Percentiles rank a stretch among this genome's conserved stretches.
These are phyloP conservation scores for Ogataea parapolymorpha DNA, from an alignment of 805 yeast genomes.

Conservation along the genomic window DNA sequence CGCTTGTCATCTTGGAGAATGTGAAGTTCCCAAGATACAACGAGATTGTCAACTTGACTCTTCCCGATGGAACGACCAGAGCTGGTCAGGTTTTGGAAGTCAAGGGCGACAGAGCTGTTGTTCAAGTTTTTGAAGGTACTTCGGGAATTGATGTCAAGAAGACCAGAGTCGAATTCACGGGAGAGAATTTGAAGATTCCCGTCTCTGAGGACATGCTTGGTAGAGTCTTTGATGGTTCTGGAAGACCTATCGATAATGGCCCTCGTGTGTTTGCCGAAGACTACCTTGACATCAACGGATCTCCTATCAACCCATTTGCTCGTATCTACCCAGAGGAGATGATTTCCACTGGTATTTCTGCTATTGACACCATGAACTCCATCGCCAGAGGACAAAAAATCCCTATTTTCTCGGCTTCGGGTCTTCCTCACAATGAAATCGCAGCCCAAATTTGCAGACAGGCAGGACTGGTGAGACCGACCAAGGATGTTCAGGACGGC, in stretches of 20 bases:
- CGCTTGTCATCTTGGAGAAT: conserved; percentile 85
- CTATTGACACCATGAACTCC: conserved; percentile 98
- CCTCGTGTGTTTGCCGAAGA: conserved; percentile 99
- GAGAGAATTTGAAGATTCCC: conserved; percentile 86
- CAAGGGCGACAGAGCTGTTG: conserved; percentile 94
- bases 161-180: conserved; percentile 96
- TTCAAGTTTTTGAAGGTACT: conserved; percentile 98
- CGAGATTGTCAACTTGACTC: conserved; percentile 93
- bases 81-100: conserved; percentile 99
- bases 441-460: conserved; percentile 99
- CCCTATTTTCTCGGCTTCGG: conserved; percentile 98
- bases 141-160: conserved; percentile 98
- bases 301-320: conserved; percentile 97
- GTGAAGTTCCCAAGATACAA: conserved; percentile 88
- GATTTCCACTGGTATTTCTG: conserved; percentile 98
- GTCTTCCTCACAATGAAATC: conserved; percentile 98
- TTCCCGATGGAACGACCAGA: conserved; percentile 92
- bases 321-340: conserved; percentile 99
- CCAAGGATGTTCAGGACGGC: conserved; percentile 99
- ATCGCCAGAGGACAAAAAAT: conserved; percentile 99
- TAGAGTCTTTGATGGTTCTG: conserved; percentile 98
- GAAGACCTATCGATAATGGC: conserved; percentile 97
- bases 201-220: conserved; percentile 98
- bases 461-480: conserved; percentile 98
- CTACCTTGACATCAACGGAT: conserved; percentile 96